Base-by-base conservation (phyloP, 768 basidiomycete genomes). In the Phaeotremella fagi region DNA sequence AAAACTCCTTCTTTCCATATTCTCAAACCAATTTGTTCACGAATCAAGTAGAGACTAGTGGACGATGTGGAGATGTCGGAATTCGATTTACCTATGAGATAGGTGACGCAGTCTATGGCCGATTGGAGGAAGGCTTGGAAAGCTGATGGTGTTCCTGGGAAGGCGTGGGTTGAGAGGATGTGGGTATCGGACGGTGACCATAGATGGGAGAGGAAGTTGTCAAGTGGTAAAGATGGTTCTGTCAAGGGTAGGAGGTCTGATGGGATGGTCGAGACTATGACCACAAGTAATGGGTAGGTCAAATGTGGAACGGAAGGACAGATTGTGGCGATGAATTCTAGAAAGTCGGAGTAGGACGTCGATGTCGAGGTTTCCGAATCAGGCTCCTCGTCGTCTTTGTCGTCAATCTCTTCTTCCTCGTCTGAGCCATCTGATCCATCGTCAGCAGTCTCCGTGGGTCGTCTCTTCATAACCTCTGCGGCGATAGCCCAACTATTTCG, bases 201-300 rank as follows among this genome's bases (percentile, higher is more conserved):
- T 63, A 97, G 83, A 0, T 88, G 82, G 0, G 78, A 74, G 67
- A 90, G 87, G 37, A 94, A 75, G 25, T 79, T 78, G 2, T 76
- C 60, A 2, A 85, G 46, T 70, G 77, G 71, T 20, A 68, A 25
- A 1, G 59, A 20, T 0, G 68, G 63, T 18, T 42, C 38, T 16
- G 15, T 14, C 0, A 72, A 54, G 0, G 77, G 72, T 23, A 76
- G 67, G 20, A 77, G 44, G 12, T 45, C 54, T 61, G 63, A 4
- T 0, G 90, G 87, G 12, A 97, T 81, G 0, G 88, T 90, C 1
- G 89, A 87, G 14, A 97, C 69, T 23, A 91, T 79, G 23, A 95
- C 78, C 16, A 95, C 76, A 24, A 94, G 79, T 1, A 84, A 79
- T 0, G 89, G 90, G 71, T 95, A 98, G 2, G 86, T 87, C 59